Evolutionary conservation across 2,329 filamentous ascomycete species (phyloP), one percentile per base, ranked within the genome.

Genomic region (Aureobasidium sp.): DNA sequence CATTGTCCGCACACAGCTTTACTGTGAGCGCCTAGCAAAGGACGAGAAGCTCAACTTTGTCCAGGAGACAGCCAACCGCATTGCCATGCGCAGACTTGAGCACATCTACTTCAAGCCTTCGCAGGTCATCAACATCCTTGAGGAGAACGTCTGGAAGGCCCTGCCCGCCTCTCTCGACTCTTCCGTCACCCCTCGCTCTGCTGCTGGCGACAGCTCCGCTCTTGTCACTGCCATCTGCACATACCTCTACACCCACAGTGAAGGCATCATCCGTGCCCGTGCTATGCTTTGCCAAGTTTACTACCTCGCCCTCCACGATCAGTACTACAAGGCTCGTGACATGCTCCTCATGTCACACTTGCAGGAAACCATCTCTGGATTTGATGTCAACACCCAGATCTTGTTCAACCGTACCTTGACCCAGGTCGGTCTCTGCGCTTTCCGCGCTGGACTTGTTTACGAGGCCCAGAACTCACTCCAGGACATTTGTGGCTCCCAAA

Each of bases 331-430:
- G 78, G 89, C 94, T 71, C 90, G 94, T 68, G 95, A 99, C 77
- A 93, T 99, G 89, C 96, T 97, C 88, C 86, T 99, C 76, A 99
- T 99, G 91, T 99, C 94, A 20, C 94, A 99, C 80, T 81, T 99
- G 73, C 93, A 97, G 74, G 94, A 99, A 81, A 96, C 90, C 61
- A 99, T 99, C 75, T 84, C 85, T 79, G 95, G 90, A 78, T 99
- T 99, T 73, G 94, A 99, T 72, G 89, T 99, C 69, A 91, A 88
- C 79, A 96, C 91, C 62, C 94, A 99, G 78, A 99, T 99, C 66
- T 87, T 99, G 63, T 99, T 95, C 87, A 99, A 99, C 84, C 87
- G 94, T 68, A 97, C 94, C 1, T 84, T 99, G 37, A 95, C 97
- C 46, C 94, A 99, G 78, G 93, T 99, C 64, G 95, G 94, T 69